These are phyloP conservation scores for Aegilops umbellulata DNA, from an alignment of 176 grass and related monocot species.

Conservation along the genomic window DNA sequence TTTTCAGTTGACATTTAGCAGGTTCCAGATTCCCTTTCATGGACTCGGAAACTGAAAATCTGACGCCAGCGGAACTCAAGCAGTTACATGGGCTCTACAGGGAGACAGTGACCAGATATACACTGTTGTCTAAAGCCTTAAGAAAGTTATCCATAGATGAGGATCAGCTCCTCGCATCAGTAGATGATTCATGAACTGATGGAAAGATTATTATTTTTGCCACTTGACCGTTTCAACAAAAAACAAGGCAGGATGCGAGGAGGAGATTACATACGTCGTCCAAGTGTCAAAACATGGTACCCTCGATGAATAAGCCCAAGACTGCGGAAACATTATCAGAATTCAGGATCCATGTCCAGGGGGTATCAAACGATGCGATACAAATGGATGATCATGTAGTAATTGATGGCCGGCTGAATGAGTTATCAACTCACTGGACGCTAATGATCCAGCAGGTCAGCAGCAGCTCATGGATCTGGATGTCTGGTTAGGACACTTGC, in stretches of 20 bases:
- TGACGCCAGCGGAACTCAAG: slow-evolving; percentile 54
- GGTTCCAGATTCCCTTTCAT: slow-evolving; percentile 66
- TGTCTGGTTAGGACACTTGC: not conserved
- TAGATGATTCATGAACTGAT: slow-evolving; percentile 18
- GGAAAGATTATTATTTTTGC: slow-evolving; percentile 11
- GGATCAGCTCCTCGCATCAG: slow-evolving; percentile 48
- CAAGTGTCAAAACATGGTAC: not conserved
- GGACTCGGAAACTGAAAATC: slow-evolving; percentile 55
- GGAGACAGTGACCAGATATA: slow-evolving; percentile 67
- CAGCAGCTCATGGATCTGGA: not conserved
- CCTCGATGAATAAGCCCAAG: not conserved
- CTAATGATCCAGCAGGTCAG: not conserved
- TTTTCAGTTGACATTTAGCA: slow-evolving; percentile 27
- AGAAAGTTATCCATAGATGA: slow-evolving; percentile 64
- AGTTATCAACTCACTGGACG: not conserved
- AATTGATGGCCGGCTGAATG: not conserved
- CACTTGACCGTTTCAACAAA: not conserved
- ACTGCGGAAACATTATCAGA: not conserved
- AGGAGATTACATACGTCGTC: not conserved
- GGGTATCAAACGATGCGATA: not conserved
- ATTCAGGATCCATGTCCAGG: not conserved
- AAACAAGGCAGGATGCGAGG: not conserved
- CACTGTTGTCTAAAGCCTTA: slow-evolving; percentile 55
- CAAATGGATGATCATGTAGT: not conserved
- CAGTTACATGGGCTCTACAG: slow-evolving; percentile 65